Conservation (phyloP, 208 protist species). For the Wallacemonas sp. region DNA sequence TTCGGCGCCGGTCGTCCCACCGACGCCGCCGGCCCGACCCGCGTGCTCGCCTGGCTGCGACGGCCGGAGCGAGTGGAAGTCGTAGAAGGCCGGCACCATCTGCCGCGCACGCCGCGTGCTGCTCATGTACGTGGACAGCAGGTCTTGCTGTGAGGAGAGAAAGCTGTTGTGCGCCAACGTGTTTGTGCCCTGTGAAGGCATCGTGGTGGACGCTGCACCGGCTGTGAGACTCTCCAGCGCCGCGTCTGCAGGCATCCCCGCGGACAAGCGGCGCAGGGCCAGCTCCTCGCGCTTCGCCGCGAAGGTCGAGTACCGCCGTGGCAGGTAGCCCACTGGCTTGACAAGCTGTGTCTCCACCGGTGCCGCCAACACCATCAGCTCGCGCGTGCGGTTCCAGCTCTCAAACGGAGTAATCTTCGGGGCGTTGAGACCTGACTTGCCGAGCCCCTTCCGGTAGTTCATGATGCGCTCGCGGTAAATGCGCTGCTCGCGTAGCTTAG, state of each 20-base stretch:
- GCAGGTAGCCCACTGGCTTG: slow-evolving; percentile 39
- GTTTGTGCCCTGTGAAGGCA: neutral
- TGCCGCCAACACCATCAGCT: slow-evolving; percentile 65
- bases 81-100: slow-evolving; percentile 26
- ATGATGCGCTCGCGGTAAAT: slow-evolving; percentile 44
- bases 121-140: slow-evolving; percentile 7
- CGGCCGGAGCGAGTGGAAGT: slow-evolving; percentile 38
- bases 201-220: neutral
- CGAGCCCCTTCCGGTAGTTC: slow-evolving; percentile 37
- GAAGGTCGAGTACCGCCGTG: slow-evolving; percentile 43
- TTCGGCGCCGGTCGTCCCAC: neutral
- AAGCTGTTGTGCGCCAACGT: slow-evolving; percentile 2
- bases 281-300: slow-evolving; percentile 11
- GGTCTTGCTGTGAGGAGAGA: slow-evolving; percentile 6
- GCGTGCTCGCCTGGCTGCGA: neutral
- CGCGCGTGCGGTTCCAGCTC: slow-evolving; percentile 59
- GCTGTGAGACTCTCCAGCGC: neutral
- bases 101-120: slow-evolving; percentile 2
- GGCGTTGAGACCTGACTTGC: slow-evolving; percentile 57
- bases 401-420: slow-evolving; percentile 39
- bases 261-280: neutral
- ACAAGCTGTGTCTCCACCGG: slow-evolving; percentile 50
- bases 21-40: neutral
- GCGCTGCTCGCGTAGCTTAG: slow-evolving; percentile 51
- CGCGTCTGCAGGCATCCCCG: neutral